phyloP scores from a whole-genome alignment of 148 eudicot genomes.

The Diospyros kaki region DNA sequence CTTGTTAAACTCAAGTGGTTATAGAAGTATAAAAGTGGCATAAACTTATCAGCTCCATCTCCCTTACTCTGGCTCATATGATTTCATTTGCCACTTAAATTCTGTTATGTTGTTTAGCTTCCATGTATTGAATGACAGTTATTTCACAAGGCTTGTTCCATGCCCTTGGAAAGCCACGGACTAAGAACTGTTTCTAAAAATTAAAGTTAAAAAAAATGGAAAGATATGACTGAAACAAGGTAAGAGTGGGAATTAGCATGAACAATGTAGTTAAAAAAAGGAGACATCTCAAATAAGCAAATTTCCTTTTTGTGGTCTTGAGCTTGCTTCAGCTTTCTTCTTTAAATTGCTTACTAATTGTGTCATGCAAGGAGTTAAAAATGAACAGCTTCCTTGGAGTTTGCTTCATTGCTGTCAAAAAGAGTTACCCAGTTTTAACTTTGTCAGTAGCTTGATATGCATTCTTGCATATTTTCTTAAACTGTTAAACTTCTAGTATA shows the following conservation, averaged over 20 bases:
- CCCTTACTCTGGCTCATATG: not conserved
- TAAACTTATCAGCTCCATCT: not conserved
- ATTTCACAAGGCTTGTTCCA: not conserved
- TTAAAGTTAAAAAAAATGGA: not conserved
- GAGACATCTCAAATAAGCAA: too few species aligned
- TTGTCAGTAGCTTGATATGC: too few species aligned
- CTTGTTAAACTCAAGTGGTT: not conserved
- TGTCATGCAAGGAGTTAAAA: not conserved
- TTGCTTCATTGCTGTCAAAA: too few species aligned
- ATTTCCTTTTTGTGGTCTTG: too few species aligned
- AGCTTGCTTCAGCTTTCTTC: not conserved
- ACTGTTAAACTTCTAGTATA: too few species aligned
- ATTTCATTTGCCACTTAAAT: not conserved
- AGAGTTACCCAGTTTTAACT: too few species aligned
- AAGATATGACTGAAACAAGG: not conserved
- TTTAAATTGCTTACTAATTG: not conserved
- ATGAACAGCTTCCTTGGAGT: too few species aligned
- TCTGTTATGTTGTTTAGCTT: conserved; percentile 4
- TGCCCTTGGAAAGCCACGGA: not conserved
- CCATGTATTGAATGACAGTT: not conserved
- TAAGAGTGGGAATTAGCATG: not conserved
- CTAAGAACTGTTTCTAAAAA: not conserved
- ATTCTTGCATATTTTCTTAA: too few species aligned
- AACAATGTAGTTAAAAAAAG: too few species aligned
- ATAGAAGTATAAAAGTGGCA: not conserved